phyloP scores from a whole-genome alignment of 768 basidiomycete species.

The Leccinum pellstonianum region DNA sequence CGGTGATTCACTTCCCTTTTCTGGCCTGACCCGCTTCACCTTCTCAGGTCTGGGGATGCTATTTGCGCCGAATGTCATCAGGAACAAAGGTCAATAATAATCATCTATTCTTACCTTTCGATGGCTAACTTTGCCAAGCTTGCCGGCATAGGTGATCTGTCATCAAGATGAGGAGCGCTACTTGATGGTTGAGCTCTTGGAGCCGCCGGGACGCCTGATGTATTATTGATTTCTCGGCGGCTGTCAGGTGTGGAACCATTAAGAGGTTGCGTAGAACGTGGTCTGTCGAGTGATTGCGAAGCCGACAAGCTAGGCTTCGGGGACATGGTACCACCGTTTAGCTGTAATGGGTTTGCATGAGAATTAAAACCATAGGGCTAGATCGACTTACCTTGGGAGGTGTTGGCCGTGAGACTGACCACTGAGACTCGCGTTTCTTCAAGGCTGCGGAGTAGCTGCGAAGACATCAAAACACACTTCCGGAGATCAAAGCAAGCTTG shows the following conservation, averaged over 20 bases:
- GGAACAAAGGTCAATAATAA: neutral
- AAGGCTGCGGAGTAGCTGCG: slow-evolving; percentile 69
- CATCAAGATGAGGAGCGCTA: slow-evolving; percentile 27
- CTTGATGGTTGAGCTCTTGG: slow-evolving; percentile 55
- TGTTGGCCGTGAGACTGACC: slow-evolving; percentile 37
- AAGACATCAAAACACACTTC: slow-evolving; percentile 7
- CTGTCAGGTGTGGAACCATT: slow-evolving; percentile 41
- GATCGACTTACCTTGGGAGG: slow-evolving; percentile 33
- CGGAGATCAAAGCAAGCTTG: slow-evolving; percentile 10
- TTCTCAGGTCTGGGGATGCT: slow-evolving; percentile 82
- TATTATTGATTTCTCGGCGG: slow-evolving; percentile 34
- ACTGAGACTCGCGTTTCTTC: slow-evolving; percentile 68
- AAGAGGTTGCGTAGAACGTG: slow-evolving; percentile 33
- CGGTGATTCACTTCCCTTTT: slow-evolving; percentile 38
- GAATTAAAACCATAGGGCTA: neutral
- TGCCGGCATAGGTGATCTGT: slow-evolving; percentile 32
- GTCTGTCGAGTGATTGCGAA: slow-evolving; percentile 36
- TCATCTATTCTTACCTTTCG: slow-evolving; percentile 52
- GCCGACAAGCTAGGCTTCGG: slow-evolving; percentile 23
- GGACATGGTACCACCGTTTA: slow-evolving; percentile 29
- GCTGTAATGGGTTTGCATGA: slow-evolving; percentile 10
- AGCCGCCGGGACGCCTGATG: slow-evolving; percentile 38
- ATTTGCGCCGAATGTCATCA: slow-evolving; percentile 9
- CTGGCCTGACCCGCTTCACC: slow-evolving; percentile 55
- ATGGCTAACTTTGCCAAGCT: slow-evolving; percentile 56